Base-by-base conservation (phyloP, 768 basidiomycete genomes). In the Trametes cubensis region DNA sequence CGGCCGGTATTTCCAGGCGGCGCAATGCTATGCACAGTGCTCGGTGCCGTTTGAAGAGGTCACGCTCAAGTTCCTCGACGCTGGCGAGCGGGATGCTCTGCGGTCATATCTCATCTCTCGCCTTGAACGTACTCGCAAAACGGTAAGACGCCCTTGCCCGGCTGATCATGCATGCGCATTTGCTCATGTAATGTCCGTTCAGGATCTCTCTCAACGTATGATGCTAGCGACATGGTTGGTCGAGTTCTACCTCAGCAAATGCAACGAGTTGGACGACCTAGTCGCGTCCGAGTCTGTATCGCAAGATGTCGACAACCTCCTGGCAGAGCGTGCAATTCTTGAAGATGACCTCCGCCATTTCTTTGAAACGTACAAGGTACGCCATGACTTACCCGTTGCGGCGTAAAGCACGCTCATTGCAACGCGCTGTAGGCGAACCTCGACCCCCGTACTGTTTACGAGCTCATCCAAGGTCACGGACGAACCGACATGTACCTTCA, bases 151-250 rank as follows among this genome's bases (percentile, higher is more conserved):
- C 14, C 14, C 20, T 28, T 6, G 13, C 7, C 5, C 3, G 15
- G 25, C 25, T 28, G 25, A 6, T n/a, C n/a, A n/a, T n/a, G n/a
- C 14, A 14, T 6, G 13, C 15, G 13, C 28, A 44, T 26, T 17
- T 49, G 13, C 18, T 28, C 5, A 49, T n/a, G n/a, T 17, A 15
- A 3, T 26, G 3, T 10, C 21, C 3, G 3, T 15, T 10, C 59
- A 98, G 95, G 94, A 97, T 69, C 67, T 90, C 41, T 95, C 94
- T 0, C 95, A 98, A 73, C 84, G 97, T 42, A 95, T 95, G 89
- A 94, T 98, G 87, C 78, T 99, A 20, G 95, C 97, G 18, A 98
- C 95, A 0, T 99, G 97, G 97, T 85, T 99, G 14, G 89, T 97
- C 30, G 97, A 99, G 74, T 94, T 98, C 66, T 98, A 95, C 71